Evolutionary conservation across 495 filamentous ascomycete genomes (phyloP).

Genomic region (Aspergillus affinis): DNA sequence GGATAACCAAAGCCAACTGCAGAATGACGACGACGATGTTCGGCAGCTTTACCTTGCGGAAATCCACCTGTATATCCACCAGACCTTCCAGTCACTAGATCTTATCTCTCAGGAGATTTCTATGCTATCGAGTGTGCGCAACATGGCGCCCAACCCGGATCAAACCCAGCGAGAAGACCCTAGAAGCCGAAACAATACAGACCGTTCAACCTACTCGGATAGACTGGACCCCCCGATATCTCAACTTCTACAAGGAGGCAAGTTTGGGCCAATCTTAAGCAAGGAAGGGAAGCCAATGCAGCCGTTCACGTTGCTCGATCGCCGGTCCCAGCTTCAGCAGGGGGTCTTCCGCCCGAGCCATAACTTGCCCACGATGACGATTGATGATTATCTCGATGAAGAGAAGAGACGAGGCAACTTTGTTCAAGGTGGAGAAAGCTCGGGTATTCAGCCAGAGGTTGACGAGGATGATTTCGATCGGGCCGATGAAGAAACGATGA

Average conservation of each 20-base stretch:
- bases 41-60: conserved; percentile 77
- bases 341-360: conserved; percentile 91
- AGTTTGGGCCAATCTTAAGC: conserved; percentile 74
- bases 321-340: conserved; percentile 69
- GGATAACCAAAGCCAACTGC: conserved; percentile 56
- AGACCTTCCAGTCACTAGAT: conserved; percentile 82
- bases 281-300: conserved; percentile 81
- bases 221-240: conserved; percentile 67
- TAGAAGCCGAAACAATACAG: conserved; percentile 42
- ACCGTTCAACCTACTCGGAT: conserved; percentile 62
- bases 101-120: conserved; percentile 78
- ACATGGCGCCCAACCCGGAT: conserved; percentile 29
- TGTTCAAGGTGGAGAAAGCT: conserved; percentile 82
- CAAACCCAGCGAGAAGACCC: conserved; percentile 45
- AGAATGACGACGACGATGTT: conserved; percentile 74
- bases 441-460: conserved; percentile 63
- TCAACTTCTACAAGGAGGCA: conserved; percentile 50
- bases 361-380: conserved; percentile 94
- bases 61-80: conserved; percentile 68
- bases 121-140: conserved; percentile 72
- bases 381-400: conserved; percentile 96
- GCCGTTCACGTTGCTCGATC: conserved; percentile 84
- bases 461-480: conserved; percentile 88
- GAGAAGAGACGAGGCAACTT: conserved; percentile 85
- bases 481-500: conserved; percentile 86